phyloP scores from a whole-genome alignment of 257 asterid species.

The Solanum chilense region DNA sequence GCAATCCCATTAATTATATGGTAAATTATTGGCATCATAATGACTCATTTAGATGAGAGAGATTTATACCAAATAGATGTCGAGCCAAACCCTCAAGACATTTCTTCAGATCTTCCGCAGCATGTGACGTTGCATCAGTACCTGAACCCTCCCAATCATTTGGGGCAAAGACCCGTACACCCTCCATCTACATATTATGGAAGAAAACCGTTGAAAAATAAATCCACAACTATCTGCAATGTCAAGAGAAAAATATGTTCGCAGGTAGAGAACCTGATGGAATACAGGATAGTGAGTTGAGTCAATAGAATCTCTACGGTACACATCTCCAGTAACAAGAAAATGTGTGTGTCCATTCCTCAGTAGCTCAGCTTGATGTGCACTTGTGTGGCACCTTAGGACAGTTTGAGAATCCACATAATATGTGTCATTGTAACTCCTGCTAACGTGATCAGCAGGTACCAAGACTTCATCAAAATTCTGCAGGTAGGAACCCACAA shows the following conservation, averaged over 20 bases:
- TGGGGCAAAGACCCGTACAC: slow-evolving; percentile 75
- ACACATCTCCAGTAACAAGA: slow-evolving; percentile 92
- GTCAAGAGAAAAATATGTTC: not conserved
- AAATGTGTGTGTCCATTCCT: slow-evolving; percentile 61
- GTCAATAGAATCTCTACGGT: slow-evolving; percentile 92
- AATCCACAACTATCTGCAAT: not conserved
- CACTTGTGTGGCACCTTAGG: slow-evolving; percentile 94
- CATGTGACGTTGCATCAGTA: slow-evolving; percentile 55
- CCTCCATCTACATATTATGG: slow-evolving; percentile 69
- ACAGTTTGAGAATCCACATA: slow-evolving; percentile 89
- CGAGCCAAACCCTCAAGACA: slow-evolving; percentile 94
- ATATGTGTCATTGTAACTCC: slow-evolving; percentile 88
- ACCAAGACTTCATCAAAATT: slow-evolving; percentile 96
- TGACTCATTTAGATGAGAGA: not conserved
- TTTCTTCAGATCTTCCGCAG: slow-evolving; percentile 83
- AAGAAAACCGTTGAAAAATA: not conserved
- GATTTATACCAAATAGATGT: slow-evolving; percentile 55
- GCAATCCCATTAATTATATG: not conserved
- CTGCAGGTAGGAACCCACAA: slow-evolving; percentile 29
- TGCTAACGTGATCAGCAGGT: slow-evolving; percentile 80
- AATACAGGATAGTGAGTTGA: slow-evolving; percentile 97
- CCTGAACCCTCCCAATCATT: slow-evolving; percentile 78
- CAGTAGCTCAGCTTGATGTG: slow-evolving; percentile 90
- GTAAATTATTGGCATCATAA: not conserved
- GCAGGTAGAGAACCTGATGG: slow-evolving; percentile 54